Conservation (phyloP, 1,139 yeast species). For the Suhomyces bribrorum region DNA sequence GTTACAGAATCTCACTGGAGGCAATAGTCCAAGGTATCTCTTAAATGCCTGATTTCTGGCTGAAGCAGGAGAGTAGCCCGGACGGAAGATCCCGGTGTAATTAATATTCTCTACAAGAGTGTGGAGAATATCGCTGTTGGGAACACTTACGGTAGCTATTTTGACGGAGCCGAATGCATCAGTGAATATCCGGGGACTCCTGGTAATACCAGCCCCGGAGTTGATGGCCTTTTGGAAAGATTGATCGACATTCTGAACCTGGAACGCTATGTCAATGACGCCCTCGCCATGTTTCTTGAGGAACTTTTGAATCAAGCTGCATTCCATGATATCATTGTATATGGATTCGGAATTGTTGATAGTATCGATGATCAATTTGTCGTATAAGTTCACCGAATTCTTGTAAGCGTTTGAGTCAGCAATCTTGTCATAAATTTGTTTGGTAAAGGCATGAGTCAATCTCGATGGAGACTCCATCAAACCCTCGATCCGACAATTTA, state of each 20-base stretch:
- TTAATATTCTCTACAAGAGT: constrained; percentile 57
- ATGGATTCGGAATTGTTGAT: constrained; percentile 22
- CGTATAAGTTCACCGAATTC: constrained; percentile 14
- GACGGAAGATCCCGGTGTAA: constrained; percentile 55
- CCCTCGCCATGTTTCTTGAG: constrained; percentile 72
- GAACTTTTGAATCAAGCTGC: constrained; percentile 38
- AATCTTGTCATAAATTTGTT: constrained; percentile 18
- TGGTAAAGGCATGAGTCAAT: constrained; percentile 7
- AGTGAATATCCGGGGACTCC: constrained; percentile 36
- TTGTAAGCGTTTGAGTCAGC: constrained; percentile 18
- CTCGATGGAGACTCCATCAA: constrained; percentile 6
- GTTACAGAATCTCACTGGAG: constrained; percentile 35
- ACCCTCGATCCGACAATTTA: constrained; percentile 18
- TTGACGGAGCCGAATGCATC: constrained; percentile 56
- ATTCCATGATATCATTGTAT: constrained; percentile 24
- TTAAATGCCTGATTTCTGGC: constrained; percentile 6
- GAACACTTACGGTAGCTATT: constrained; percentile 57
- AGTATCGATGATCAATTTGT: constrained; percentile 16
- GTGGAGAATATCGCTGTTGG: constrained; percentile 66
- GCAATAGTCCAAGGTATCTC: constrained; percentile 23
- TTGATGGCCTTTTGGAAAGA: constrained; percentile 48
- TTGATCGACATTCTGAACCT: constrained; percentile 50
- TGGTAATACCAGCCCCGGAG: constrained; percentile 56
- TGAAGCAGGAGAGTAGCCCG: constrained; percentile 42
- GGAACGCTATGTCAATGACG: constrained; percentile 69